Percentiles rank a stretch among this genome's conserved stretches.
Evolutionary conservation across 2,329 filamentous ascomycete species (phyloP).

Genomic region (Diplodia sapinea): DNA sequence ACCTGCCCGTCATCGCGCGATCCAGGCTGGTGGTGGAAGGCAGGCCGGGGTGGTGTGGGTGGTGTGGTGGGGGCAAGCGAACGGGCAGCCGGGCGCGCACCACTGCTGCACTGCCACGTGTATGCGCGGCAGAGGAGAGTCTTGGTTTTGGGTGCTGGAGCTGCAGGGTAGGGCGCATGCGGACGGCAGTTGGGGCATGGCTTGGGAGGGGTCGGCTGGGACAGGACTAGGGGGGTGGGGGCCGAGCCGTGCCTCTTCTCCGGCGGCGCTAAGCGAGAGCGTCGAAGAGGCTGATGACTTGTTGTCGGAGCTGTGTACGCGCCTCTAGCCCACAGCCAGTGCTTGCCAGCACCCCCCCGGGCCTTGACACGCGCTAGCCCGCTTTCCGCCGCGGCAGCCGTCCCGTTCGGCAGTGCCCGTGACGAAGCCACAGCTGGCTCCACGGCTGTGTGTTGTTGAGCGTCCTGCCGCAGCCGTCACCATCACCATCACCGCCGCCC

Average conservation of each 20-base stretch:
- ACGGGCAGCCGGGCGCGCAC: slow-evolving; percentile 4
- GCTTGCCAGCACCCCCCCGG: slow-evolving; percentile 3
- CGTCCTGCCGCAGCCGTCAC: neutral
- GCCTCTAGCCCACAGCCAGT: slow-evolving; percentile 15
- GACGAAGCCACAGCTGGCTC: slow-evolving; percentile 27
- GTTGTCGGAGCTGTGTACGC: neutral
- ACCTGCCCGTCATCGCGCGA: slow-evolving; percentile 29
- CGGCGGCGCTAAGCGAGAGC: slow-evolving; percentile 27
- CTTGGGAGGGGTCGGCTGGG: neutral
- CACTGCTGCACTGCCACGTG: slow-evolving; percentile 34
- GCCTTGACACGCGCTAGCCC: slow-evolving; percentile 29
- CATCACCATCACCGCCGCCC: slow-evolving; percentile 9
- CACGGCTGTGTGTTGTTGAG: slow-evolving; percentile 4
- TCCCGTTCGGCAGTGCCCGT: slow-evolving; percentile 26
- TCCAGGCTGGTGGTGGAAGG: slow-evolving; percentile 16
- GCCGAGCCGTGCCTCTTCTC: slow-evolving; percentile 31
- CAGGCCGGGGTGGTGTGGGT: neutral
- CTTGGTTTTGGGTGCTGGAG: neutral
- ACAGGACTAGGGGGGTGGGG: slow-evolving; percentile 20
- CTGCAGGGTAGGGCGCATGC: neutral
- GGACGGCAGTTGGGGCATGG: neutral
- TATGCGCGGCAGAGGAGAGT: slow-evolving; percentile 26
- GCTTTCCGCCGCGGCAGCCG: slow-evolving; percentile 11
- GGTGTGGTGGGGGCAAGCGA: slow-evolving; percentile 13
- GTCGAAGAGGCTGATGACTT: neutral